These are phyloP conservation scores for Suhomyces guaymorum DNA, from an alignment of 1,139 yeast species.

Conservation along the genomic window DNA sequence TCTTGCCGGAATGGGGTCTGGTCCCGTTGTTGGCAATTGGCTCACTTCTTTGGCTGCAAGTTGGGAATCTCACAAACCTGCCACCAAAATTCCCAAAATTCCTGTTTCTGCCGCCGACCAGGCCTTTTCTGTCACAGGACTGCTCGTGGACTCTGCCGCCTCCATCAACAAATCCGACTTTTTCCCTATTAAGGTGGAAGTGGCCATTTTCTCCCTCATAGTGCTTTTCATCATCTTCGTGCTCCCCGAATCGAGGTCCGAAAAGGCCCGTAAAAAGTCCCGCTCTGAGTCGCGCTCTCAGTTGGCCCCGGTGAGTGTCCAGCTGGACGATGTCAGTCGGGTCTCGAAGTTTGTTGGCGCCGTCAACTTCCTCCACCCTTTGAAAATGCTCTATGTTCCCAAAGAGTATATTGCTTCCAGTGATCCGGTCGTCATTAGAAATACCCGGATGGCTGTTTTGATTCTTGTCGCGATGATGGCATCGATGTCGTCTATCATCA, in stretches of 20 bases:
- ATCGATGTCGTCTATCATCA: slow-evolving; percentile 26
- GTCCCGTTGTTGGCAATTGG: slow-evolving; percentile 61
- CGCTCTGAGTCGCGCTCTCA: slow-evolving; percentile 34
- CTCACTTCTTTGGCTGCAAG: slow-evolving; percentile 7
- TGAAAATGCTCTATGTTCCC: slow-evolving; percentile 44
- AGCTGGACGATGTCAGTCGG: background rate
- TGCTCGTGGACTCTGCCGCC: slow-evolving; percentile 6
- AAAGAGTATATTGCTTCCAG: slow-evolving; percentile 27
- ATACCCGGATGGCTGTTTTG: slow-evolving; percentile 37
- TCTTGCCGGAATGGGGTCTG: slow-evolving; percentile 61
- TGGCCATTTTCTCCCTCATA: slow-evolving; percentile 25
- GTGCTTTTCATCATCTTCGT: slow-evolving; percentile 35
- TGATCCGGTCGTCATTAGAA: slow-evolving; percentile 12
- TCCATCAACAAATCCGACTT: slow-evolving; percentile 23
- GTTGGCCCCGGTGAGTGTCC: background rate
- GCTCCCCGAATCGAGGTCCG: slow-evolving; percentile 55
- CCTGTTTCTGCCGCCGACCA: too few relatives aligned
- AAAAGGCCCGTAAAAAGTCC: slow-evolving; percentile 44
- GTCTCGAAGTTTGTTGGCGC: background rate
- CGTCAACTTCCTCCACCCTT: slow-evolving; percentile 46
- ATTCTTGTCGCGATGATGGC: slow-evolving; percentile 44
- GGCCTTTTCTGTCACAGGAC: too few relatives aligned
- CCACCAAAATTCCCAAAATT: too few relatives aligned
- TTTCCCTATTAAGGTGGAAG: slow-evolving; percentile 34
- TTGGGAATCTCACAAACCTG: too few relatives aligned